Evolutionary conservation across 805 yeast species (phyloP), one percentile per base, ranked within the genome.

Genomic region (Saccharomyces eubayanus): DNA sequence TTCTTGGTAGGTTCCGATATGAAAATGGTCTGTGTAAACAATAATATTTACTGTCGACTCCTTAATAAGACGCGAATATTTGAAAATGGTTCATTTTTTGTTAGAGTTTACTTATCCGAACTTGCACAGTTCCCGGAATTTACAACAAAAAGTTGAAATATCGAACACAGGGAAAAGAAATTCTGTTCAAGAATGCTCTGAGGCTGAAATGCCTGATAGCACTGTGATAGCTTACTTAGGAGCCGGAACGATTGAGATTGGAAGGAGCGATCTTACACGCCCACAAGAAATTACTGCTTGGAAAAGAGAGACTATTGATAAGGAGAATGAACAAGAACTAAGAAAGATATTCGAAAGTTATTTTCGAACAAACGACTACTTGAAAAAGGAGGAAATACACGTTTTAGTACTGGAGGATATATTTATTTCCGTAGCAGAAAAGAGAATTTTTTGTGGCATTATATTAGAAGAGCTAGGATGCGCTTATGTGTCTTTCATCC

Each of bases 401-500:
- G 36, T 29, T 16, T 40, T 20, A 3, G 24, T 20, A 46, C 30
- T 28, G 11, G 70, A 70, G 47, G 71, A 72, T 30, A 54, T 62
- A 1, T 59, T 65, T 29, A 62, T 71, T 24, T 73, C 75, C 4
- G 46, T 54, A 3, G 63, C 54, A 0, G 61, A 31, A 69, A 55
- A 67, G 66, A 41, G 58, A 59, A n/a, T 47, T 56, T 1, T 29
- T 70, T 11, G 55, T 64, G 1, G 61, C 57, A 30, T 67, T 63
- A 4, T 58, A 71, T 20, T 59, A 70, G 5, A 59, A 60, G 40
- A 65, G 63, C 28, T 63, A 70, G 36, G 70, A 68, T 53, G 67
- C 65, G 2, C 62, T 66, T 27, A 69, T 73, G 5, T 74, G 0
- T 52, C 67, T 0, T 68, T 68, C 27, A 49, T 73, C 6, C 68